A percentile compares a stretch with the other conserved stretches of the same genome.
Evolutionary conservation across 352 stramenopile species (phyloP).

Genomic region (Phytopythium vexans): DNA sequence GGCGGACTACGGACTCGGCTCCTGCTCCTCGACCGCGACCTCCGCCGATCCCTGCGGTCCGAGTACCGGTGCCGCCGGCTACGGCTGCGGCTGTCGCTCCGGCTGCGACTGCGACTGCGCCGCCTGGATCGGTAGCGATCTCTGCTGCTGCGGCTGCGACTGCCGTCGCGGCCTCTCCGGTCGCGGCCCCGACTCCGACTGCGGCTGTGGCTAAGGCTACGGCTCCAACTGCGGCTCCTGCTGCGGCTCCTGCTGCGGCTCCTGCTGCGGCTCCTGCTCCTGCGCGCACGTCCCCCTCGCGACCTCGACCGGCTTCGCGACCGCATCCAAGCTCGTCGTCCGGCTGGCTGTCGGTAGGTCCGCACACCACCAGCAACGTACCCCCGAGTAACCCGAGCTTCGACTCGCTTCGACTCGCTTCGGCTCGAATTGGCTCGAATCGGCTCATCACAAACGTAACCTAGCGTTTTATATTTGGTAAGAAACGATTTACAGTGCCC

Average conservation of each 20-base stretch:
- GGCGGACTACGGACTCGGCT: neutral
- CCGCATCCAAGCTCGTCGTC: too few species aligned
- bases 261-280: conserved; percentile 1
- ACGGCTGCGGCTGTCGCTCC: neutral
- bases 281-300: neutral
- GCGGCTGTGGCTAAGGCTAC: conserved; percentile 2
- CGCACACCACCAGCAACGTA: too few species aligned
- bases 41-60: too few species aligned
- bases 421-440: too few species aligned
- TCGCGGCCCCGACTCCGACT: conserved; percentile 4
- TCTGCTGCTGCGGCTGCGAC: conserved; percentile 4
- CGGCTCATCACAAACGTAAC: too few species aligned
- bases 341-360: too few species aligned
- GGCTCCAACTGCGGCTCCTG: conserved; percentile 7
- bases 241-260: conserved; percentile 2
- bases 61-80: conserved; percentile 2
- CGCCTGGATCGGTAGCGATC: too few species aligned
- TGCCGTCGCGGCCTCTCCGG: neutral
- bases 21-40: conserved; percentile 1
- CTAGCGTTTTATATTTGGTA: too few species aligned
- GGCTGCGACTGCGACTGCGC: conserved; percentile 7
- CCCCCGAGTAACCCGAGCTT: too few species aligned
- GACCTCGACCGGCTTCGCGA: neutral
- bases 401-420: too few species aligned
- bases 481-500: too few species aligned